Evolutionary conservation across 2,329 filamentous ascomycete genomes (phyloP), one percentile per base, ranked within the genome.

Genomic region (Hymenoscyphus linearis): DNA sequence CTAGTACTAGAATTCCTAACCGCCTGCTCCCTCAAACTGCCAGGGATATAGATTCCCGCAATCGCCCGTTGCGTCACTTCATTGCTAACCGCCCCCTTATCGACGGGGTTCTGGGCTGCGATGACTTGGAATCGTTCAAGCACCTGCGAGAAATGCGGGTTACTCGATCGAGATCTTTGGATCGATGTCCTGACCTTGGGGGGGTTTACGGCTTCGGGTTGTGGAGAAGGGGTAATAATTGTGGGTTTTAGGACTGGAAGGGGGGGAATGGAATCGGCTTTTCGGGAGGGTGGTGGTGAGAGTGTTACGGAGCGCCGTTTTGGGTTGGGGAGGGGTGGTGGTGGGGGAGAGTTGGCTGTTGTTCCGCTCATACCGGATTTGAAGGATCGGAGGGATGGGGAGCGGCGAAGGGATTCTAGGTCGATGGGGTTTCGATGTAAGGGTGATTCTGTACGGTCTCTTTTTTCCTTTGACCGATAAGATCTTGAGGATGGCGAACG

Each of bases 1-100:
- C 62, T 63, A 31, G 22, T 59, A 60, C 61, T 66, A n/a, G 62
- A 57, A 58, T 56, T 63, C 56, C 64, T 60, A 1, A 66, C 62
- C 58, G 64, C 64, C 55, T 64, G 59, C 22, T 66, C 64, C 35
- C 64, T 61, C 59, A 66, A 55, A 58, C 62, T 64, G 2, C 64
- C 61, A 4, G 65, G 63, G 6, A 66, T 64, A 31, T 57, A 62
- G 18, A 66, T 66, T 18, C 65, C 63, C 31, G 55, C 58, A 44
- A 62, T 62, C 0, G 65, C 62, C 14, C 65, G 37, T 37, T 60
- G 54, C 13, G 61, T 65, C 2, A 66, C 65, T 22, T 65, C 63
- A 27, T 56, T 61, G 1, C 36, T 57, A 2, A 63, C 63, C 22
- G 50, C 25, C 0, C 37, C 27, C 0, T 13, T 35, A 61, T 64